Base-by-base conservation (phyloP, 371 early-diverging fungal species). In the Mucor circinelloides region DNA sequence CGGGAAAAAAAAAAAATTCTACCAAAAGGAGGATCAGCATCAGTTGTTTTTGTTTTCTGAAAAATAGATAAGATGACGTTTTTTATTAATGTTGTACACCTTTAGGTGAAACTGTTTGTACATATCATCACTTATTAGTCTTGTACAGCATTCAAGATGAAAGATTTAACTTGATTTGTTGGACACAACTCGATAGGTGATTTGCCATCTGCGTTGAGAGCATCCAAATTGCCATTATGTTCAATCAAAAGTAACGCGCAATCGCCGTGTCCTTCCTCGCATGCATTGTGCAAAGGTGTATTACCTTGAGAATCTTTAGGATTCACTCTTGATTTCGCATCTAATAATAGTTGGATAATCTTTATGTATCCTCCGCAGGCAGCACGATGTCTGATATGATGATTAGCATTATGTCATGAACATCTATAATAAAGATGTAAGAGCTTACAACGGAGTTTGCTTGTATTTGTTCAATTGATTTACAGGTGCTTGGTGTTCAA, bases 231-330 rank as follows among this genome's bases (percentile, higher is more conserved):
- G 21, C 76, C 87, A 31, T 81, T 80, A 21, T 77, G 61, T 63
- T 87, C 74, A 19, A 89, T 68, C 42, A 89, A 65, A 5, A 71
- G 65, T 3, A 77, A 25, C 7, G 85, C 86, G 10, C 84, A 81
- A 57, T 85, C 86, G 2, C 85, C 86, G 38, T 84, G 87, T n/a
- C 81, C 83, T 56, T 87, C 89, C 56, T 89, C 87, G 58, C 87
- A 87, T 4, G 89, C 87, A 58, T 86, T 48, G 60, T 89, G 89
- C 68, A 89, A 57, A 3, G 89, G 87, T 0, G 89, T 87, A 58
- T 89, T 86, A 15, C 82, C 76, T 9, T 77, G 78, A 19, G 60
- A 56, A 38, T 89, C 89, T 34, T 75, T 77, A 0, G 79, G 58
- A 64, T 87, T 87, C n/a, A 87, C 63, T 19, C 84, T 76, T 19